phyloP scores from a whole-genome alignment of 2,329 filamentous ascomycete species.

The Arthrobotrys musiformis region DNA sequence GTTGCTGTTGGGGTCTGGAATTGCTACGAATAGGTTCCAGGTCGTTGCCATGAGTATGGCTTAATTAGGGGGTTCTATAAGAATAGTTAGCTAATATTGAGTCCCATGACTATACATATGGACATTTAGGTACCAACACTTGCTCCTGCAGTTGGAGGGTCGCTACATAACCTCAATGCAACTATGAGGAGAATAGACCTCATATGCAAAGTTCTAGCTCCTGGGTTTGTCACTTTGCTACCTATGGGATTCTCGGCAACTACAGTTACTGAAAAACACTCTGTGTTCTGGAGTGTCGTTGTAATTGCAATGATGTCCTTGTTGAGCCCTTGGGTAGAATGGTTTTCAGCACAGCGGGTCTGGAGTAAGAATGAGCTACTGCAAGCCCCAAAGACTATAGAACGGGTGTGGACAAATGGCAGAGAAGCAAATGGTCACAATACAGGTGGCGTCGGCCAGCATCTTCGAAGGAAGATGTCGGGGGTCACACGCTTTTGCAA shows the following conservation, averaged over 20 bases:
- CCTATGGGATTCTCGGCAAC: constrained; percentile 62
- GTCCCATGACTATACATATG: constrained; percentile 60
- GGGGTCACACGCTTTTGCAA: constrained; percentile 63
- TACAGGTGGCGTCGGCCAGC: neutral
- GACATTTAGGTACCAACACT: constrained; percentile 62
- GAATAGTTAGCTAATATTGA: neutral
- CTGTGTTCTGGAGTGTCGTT: constrained; percentile 60
- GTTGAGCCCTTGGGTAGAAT: constrained; percentile 63
- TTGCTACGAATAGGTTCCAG: neutral
- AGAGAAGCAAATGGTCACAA: neutral
- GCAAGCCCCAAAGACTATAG: constrained; percentile 60
- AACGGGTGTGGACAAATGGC: neutral
- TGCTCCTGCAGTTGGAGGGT: constrained; percentile 37
- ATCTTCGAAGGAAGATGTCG: constrained; percentile 58
- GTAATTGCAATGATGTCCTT: constrained; percentile 65
- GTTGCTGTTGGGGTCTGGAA: constrained; percentile 44
- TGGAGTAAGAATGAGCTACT: constrained; percentile 62
- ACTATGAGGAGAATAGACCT: constrained; percentile 71
- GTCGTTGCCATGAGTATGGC: neutral
- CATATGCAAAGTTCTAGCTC: constrained; percentile 69
- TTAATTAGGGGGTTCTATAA: too few relatives aligned
- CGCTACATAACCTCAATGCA: constrained; percentile 65
- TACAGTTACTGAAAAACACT: constrained; percentile 4
- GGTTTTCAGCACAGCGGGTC: constrained; percentile 63
- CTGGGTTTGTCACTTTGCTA: constrained; percentile 67